phyloP scores from a whole-genome alignment of 1,284 basidiomycete genomes.

The Veloboletus limbatus region DNA sequence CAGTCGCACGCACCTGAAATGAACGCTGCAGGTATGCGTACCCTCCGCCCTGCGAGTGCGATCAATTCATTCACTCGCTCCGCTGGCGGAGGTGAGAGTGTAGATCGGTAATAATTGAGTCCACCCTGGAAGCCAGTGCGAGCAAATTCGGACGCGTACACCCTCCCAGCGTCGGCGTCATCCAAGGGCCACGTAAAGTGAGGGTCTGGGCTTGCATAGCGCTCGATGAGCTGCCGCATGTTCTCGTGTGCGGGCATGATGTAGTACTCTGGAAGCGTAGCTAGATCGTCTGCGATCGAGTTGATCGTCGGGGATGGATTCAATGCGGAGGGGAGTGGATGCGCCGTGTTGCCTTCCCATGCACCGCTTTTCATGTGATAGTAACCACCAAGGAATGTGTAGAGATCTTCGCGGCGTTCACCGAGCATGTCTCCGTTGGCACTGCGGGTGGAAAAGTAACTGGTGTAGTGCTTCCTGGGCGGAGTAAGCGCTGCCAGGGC shows the following conservation, averaged over 20 bases:
- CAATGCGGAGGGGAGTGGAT: constrained; percentile 36
- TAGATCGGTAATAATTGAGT: constrained; percentile 51
- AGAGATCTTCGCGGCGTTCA: constrained; percentile 42
- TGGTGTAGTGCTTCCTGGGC: constrained; percentile 57
- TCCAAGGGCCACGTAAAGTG: constrained; percentile 48
- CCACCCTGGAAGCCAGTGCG: constrained; percentile 63
- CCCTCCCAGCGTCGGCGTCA: constrained; percentile 38
- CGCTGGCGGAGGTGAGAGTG: constrained; percentile 29
- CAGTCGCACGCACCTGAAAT: constrained; percentile 55
- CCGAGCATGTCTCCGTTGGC: constrained; percentile 48
- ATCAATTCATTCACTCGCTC: constrained; percentile 17
- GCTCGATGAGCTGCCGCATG: constrained; percentile 49
- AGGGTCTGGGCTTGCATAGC: constrained; percentile 25
- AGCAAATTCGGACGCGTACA: constrained; percentile 49
- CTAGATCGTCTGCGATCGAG: constrained; percentile 34
- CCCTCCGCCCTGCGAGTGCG: constrained; percentile 31
- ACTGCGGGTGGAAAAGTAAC: constrained; percentile 46
- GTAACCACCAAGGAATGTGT: constrained; percentile 52
- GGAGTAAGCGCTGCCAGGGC: constrained; percentile 43
- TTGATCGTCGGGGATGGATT: constrained; percentile 18
- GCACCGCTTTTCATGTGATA: constrained; percentile 61
- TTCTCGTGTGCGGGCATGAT: constrained; percentile 52
- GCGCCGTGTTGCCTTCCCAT: constrained; percentile 43
- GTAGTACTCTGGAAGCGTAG: constrained; percentile 57
- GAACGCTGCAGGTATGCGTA: constrained; percentile 53